Evolutionary conservation across 345 rosid genomes (phyloP), one percentile per base, ranked within the genome.

Genomic region (Cardiospermum halicacabum): DNA sequence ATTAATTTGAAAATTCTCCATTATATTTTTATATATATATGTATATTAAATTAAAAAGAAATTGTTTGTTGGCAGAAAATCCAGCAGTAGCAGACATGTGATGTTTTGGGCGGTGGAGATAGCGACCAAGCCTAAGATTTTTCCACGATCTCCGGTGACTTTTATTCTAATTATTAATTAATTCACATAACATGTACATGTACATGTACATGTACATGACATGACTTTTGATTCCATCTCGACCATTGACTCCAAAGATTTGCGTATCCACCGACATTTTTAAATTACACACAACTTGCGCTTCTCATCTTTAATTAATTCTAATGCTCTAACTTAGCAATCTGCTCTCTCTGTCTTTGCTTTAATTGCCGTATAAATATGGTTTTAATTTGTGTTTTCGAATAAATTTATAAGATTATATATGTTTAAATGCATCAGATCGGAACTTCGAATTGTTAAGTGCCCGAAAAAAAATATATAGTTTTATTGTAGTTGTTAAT

Each of bases 251-350:
- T n/a, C n/a, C 15, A 22, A 54, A 73, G 78, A 76, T 73, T 48
- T 58, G 59, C 83, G 57, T 75, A 79, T 79, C 82, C 74, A 61
- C 83, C 74, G 70, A 67, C 69, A 60, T 37, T 30, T 28, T 50
- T 57, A 40, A 40, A 40, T 40, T 10, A 40, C 11, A 40, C 45
- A 40, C 45, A 40, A 40, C 12, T 40, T 40, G 43, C 13, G 43
- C 1, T 10, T 39, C 13, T n/a, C n/a, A n/a, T n/a, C n/a, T n/a
- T n/a, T n/a, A 34, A 34, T 34, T 34, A 34, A 34, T 34, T 34
- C 9, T n/a, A n/a, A 34, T 34, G 37, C 4, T 34, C 37, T 9
- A 34, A 34, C 9, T 34, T 34, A 9, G 37, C n/a, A 34, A 34
- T 34, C 5, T 34, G 45, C 13, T 39, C 11, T 40, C 45, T 40